Evolutionary conservation across 768 basidiomycete species (phyloP), one percentile per base, ranked within the genome.

Genomic region (Pleurotus sapidus): DNA sequence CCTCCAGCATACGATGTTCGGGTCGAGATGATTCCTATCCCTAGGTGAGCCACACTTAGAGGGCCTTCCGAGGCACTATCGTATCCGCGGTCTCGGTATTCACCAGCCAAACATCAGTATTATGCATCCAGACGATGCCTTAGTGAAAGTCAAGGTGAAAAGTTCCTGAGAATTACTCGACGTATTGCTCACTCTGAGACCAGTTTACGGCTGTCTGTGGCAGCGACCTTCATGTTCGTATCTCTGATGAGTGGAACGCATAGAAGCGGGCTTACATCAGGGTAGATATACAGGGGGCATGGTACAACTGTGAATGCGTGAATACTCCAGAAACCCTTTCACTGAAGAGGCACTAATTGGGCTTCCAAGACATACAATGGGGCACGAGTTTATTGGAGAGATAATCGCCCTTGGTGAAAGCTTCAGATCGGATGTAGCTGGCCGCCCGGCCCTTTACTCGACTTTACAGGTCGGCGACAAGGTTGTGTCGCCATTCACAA

Each of bases 351-450:
- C 37, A 53, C n/a, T 25, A 37, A 17, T 18, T 25, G n/a, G n/a
- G 53, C 37, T 45, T 38, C 46, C 37, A 54, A 91, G 89, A 8
- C 79, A 82, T 46, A 81, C 80, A 15, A 85, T 78, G 60, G 91
- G 91, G 3, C 91, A 93, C 62, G 91, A 93, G 68, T 87, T 92
- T 59, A 79, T 88, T 9, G 91, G 91, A 18, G 82, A 86, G 66
- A 80, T 93, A 14, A 72, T 88, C 20, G 79, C 80, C 9, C 78
- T 93, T 6, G 91, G 89, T 38, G 71, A 77, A 20, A 85, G 73
- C 63, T 91, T 84, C 64, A 73, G 73, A 4, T 48, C 69, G 5
- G 62, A 70, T 5, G 69, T 64, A 4, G 37, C 15, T 15, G 83
- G 77, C 45, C 76, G 90, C 47, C 88, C 90, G 1, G 65, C 67